These are phyloP conservation scores for Phytophthora kernoviae DNA, from an alignment of 352 stramenopile species.

Conservation along the genomic window DNA sequence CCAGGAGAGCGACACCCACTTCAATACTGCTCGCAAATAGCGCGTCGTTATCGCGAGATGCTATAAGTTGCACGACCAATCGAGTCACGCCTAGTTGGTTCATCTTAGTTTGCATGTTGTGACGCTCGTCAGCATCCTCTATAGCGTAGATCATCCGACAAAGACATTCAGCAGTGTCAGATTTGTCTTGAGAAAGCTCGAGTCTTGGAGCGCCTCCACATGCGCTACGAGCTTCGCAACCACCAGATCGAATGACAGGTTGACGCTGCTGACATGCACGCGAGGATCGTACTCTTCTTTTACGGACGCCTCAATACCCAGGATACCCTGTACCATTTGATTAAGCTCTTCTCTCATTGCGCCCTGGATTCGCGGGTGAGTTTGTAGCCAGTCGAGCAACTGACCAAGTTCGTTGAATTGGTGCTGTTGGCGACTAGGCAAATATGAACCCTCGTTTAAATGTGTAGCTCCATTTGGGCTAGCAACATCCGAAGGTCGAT, in stretches of 20 bases:
- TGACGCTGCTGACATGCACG: constrained; percentile 45
- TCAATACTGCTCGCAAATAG: constrained; percentile 65
- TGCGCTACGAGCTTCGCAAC: constrained; percentile 67
- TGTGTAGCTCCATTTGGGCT: constrained; percentile 4
- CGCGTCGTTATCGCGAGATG: constrained; percentile 52
- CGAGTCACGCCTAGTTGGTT: constrained; percentile 64
- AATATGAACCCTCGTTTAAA: constrained; percentile 5
- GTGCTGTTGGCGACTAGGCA: constrained; percentile 27
- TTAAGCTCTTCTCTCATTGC: constrained; percentile 75
- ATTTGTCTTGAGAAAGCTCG: constrained; percentile 69
- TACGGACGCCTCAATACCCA: constrained; percentile 54
- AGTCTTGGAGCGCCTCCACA: constrained; percentile 57
- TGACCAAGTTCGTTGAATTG: constrained; percentile 52
- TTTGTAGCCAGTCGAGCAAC: constrained; percentile 49
- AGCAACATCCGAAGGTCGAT: constrained; percentile 9
- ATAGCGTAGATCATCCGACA: constrained; percentile 75
- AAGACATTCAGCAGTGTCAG: constrained; percentile 75
- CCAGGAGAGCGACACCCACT: constrained; percentile 66
- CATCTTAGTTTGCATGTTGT: constrained; percentile 73
- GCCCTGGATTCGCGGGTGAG: constrained; percentile 41
- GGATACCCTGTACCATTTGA: constrained; percentile 71
- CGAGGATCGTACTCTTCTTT: constrained; percentile 52
- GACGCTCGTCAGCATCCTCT: constrained; percentile 48
- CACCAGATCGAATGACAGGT: constrained; percentile 69
- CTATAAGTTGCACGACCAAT: constrained; percentile 70